Base-by-base conservation (phyloP, 208 protist species). In the Tritrichomonas musculus region DNA sequence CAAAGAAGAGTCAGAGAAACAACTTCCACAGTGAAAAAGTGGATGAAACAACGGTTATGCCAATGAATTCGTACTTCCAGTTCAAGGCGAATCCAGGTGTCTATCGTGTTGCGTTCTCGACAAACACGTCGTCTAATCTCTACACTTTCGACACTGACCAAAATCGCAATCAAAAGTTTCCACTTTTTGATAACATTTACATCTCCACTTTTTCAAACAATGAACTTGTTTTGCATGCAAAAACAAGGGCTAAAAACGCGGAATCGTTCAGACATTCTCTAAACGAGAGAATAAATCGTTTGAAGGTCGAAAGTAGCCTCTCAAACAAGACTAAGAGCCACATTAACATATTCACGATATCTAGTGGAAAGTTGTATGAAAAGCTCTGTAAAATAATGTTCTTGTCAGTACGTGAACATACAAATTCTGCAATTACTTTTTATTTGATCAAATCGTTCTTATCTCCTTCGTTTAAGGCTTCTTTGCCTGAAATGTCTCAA, bases 401-500 rank as follows among this genome's bases (percentile, higher is more conserved):
- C 3, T 69, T 69, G 30, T 69, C 64, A 8, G 64, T 69, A 8
- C 11, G 27, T 33, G 30, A n/a, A n/a, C 8, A 69, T 33, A 69
- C 64, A 69, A 69, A 69, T n/a, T 69, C 64, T n/a, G 5, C 8
- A 17, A 97, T 99, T 82, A 99, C 99, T 95, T 99, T 99, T 94
- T 99, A 98, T 98, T 96, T 99, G 9, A 96, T 99, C 50, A 96
- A 98, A 57, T 98, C 99, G 94, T 99, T 98, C 93, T 94, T 99
- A 0, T 99, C 98, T 2, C 98, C 98, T 22, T 93, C 96, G 72
- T 99, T 99, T 94, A 99, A 98, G 94, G 94, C 93, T 8, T 92
- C 55, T 53, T 44, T 96, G 25, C 97, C 97, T 17, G 50, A 96
- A 27, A 94, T 99, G 72, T 97, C 97, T 0, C 92, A 96, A 64